Evolutionary conservation across 106 monocot species (phyloP).

Genomic region (Ottelia alismoides): DNA sequence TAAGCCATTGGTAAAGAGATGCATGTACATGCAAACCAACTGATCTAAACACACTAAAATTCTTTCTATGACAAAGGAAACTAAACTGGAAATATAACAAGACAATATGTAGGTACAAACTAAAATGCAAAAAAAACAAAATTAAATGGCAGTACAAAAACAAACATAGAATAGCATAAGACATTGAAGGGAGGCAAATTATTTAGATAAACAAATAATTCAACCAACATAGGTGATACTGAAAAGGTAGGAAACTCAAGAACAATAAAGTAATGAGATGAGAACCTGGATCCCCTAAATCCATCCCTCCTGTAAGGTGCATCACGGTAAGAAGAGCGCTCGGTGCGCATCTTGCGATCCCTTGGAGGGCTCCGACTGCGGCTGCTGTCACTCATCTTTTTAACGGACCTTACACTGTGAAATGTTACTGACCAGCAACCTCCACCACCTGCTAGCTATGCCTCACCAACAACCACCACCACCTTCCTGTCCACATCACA

Average conservation of each 20-base stretch:
- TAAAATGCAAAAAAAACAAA: no score
- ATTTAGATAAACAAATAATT: no score
- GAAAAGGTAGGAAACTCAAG: background rate
- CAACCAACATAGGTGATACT: background rate
- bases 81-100: no score
- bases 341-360: conserved; percentile 25
- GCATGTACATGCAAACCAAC: no score
- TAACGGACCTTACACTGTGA: background rate
- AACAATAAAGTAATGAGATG: background rate
- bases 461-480: conserved; percentile 10
- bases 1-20: no score
- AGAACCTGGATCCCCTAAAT: conserved; percentile 6
- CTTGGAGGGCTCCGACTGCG: conserved; percentile 27
- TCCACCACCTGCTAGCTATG: conserved; percentile 1
- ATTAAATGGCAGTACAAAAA: no score
- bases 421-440: background rate
- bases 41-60: no score
- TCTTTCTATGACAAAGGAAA: no score
- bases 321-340: conserved; percentile 28
- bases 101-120: no score
- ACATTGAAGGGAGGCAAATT: no score
- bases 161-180: no score
- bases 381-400: conserved; percentile 35
- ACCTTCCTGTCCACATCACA: conserved; percentile 15
- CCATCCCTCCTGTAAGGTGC: conserved; percentile 35